Percentiles rank a stretch among this genome's conserved stretches.
These are phyloP conservation scores for Lachancea mirantina DNA, from an alignment of 805 yeast species.

Conservation along the genomic window DNA sequence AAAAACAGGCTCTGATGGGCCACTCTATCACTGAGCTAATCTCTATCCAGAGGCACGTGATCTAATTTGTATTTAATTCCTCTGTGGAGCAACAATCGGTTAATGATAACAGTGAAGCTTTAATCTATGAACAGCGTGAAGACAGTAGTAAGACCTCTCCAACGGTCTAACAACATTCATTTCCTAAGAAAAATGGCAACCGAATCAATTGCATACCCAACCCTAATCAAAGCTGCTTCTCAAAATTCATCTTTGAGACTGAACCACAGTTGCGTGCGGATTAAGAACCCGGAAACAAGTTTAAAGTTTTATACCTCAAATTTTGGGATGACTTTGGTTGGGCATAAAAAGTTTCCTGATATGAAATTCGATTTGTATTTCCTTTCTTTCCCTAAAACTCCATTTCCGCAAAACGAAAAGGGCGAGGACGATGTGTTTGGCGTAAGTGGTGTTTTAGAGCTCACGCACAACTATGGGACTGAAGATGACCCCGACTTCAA, in stretches of 20 bases:
- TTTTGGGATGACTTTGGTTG: constrained; percentile 65
- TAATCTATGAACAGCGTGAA: no score
- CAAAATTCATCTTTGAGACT: constrained; percentile 28
- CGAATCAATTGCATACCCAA: constrained; percentile 10
- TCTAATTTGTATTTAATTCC: no score
- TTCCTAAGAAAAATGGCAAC: constrained; percentile 18
- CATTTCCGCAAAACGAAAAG: constrained; percentile 34
- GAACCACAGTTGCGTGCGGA: constrained; percentile 73
- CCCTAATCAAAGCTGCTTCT: constrained; percentile 17
- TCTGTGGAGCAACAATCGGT: no score
- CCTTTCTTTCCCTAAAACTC: constrained; percentile 40
- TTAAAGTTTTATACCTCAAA: constrained; percentile 64
- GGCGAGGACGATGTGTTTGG: constrained; percentile 30
- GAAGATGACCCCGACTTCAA: constrained; percentile 50
- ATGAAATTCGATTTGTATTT: constrained; percentile 61
- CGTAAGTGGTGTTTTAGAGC: constrained; percentile 63
- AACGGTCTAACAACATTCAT: no score
- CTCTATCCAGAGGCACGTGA: no score
- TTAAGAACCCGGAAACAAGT: constrained; percentile 71
- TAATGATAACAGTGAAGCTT: no score
- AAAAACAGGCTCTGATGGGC: no score
- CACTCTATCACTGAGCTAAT: no score
- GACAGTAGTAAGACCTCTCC: no score
- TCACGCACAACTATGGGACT: constrained; percentile 74
- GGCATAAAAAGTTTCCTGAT: constrained; percentile 44